Base-by-base conservation (phyloP, 192 early-diverging fungal genomes). In the Podila epicladia region DNA sequence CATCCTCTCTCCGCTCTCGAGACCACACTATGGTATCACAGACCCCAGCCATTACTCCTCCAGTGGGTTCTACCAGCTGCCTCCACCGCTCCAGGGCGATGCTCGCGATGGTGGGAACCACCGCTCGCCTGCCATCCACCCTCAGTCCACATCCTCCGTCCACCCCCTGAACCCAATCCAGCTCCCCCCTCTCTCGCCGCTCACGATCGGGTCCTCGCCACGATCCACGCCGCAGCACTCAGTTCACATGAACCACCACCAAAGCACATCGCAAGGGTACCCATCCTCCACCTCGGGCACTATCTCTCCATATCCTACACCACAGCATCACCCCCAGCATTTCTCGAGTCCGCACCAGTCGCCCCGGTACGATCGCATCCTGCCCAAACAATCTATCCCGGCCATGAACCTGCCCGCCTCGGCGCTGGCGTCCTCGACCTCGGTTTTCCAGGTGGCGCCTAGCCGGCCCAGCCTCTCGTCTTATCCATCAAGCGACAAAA, bases 41-140 rank as follows among this genome's bases (percentile, higher is more conserved):
- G 77, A 80, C 62, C 77, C 77, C 4, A 69, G 66, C 37, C 77
- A 80, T 15, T 73, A 80, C 62, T 80, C 77, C 7, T 69, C 77
- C 12, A 48, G 37, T 29, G 65, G 77, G 20, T 80, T 80, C 58
- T 80, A 80, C 48, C 77, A 80, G 37, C 71, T 80, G 13, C 77
- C 77, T 4, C 77, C 77, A 7, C 77, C 77, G 7, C 71, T 80
- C 15, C 77, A 80, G 28, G 68, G 68, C 32, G 45, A 48, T 11
- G 62, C 32, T 0, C 70, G 60, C 4, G 69, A 69, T 13, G 50
- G 75, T n/a, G 50, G 75, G 15, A 65, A 69, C 5, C 71, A 80
- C 29, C 71, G 71, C 5, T 73, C 77, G 5, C 77, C 77, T 15
- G 77, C 71, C n/a, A 80, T 73, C 17, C 77, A 73, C 17, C 77